Evolutionary conservation across 2,329 filamentous ascomycete species (phyloP), one percentile per base, ranked within the genome.

Genomic region (Fusarium sp.): DNA sequence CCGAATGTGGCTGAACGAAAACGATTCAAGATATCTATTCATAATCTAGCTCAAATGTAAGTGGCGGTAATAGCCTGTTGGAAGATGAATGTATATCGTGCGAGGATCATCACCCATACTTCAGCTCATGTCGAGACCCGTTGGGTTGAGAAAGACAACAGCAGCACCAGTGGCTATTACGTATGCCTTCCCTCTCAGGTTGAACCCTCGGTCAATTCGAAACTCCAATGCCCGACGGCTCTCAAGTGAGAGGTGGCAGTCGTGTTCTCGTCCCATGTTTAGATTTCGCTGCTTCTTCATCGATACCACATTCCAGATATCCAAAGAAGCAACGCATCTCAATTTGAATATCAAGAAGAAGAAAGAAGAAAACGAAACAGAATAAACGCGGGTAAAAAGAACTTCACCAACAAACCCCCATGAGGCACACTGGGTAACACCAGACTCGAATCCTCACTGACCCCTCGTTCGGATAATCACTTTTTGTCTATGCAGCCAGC

Each of bases 381-480:
- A 51, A 51, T 30, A 24, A 51, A 24, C n/a, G 9, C 30, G 22
- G 14, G n/a, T 20, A 12, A 51, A 51, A 51, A 51, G 24, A 51
- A 28, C 52, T 68, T 32, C 11, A 30, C 48, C 60, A 48, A 18
- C 12, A 51, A 34, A 38, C 52, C 50, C 36, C 32, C 68, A 60
- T 64, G 41, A 65, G 38, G n/a, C 45, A 50, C 66, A 71, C 38
- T 67, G 48, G 48, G 71, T 73, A 58, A 26, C 51, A 72, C 59
- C 36, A 54, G 39, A 42, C 32, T 72, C 68, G 52, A 72, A 60
- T 62, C 48, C 36, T 54, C 32, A n/a, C 36, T 36, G 26, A 39
- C 63, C 56, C 68, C 67, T 67, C 44, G 56, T 50, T 28, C 67
- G 76, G 75, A 61, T 76, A 68, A 64, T 65, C 75, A 70, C 76